Conservation (phyloP, 2,329 filamentous ascomycete genomes). For the Fusarium napiforme region DNA sequence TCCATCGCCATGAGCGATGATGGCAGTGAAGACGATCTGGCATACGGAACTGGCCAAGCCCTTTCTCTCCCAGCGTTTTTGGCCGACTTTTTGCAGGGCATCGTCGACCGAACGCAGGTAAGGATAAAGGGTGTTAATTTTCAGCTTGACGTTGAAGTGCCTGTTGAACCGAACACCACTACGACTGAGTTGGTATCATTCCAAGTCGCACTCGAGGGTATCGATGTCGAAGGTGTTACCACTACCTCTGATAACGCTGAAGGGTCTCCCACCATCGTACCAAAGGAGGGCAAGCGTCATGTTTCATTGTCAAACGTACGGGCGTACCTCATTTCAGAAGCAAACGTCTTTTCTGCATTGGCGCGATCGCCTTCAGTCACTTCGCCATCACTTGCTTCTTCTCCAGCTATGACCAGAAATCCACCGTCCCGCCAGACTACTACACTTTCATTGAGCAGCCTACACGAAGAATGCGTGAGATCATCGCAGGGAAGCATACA, state of each 20-base stretch:
- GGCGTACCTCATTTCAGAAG: slow-evolving; percentile 74
- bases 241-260: slow-evolving; percentile 48
- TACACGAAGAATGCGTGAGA: slow-evolving; percentile 41
- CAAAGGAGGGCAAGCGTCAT: slow-evolving; percentile 73
- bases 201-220: slow-evolving; percentile 71
- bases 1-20: slow-evolving; percentile 71
- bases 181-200: slow-evolving; percentile 69
- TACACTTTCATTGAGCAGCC: slow-evolving; percentile 43
- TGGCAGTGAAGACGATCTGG: slow-evolving; percentile 68
- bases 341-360: slow-evolving; percentile 71
- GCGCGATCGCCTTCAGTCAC: slow-evolving; percentile 66
- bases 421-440: slow-evolving; percentile 50
- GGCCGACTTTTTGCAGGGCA: slow-evolving; percentile 77
- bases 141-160: slow-evolving; percentile 71
- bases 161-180: slow-evolving; percentile 59
- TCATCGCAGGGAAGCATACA: slow-evolving; percentile 43
- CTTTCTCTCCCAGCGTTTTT: slow-evolving; percentile 77
- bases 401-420: slow-evolving; percentile 60
- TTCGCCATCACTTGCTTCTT: slow-evolving; percentile 57
- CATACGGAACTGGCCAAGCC: slow-evolving; percentile 75
- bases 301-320: slow-evolving; percentile 72
- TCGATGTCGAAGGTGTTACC: slow-evolving; percentile 75
- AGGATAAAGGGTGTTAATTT: slow-evolving; percentile 73
- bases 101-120: slow-evolving; percentile 77
- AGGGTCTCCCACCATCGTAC: slow-evolving; percentile 51